A percentile compares a stretch with the other conserved stretches of the same genome.
Evolutionary conservation across 2,329 filamentous ascomycete species (phyloP).

Genomic region (Cercospora sp.): DNA sequence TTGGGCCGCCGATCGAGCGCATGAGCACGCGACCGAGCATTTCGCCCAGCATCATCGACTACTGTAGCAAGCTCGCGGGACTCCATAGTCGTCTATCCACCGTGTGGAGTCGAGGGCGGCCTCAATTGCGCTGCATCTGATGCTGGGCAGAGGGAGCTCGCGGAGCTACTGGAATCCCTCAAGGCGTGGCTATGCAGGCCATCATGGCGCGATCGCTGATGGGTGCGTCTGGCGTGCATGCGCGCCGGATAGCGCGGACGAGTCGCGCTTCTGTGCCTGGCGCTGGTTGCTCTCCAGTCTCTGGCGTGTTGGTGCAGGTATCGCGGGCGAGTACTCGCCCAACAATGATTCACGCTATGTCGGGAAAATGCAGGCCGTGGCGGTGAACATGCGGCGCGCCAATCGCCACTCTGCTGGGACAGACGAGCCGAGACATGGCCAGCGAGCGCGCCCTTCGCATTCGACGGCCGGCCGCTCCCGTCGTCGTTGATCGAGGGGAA

Average conservation of each 20-base stretch:
- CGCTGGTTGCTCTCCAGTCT: not conserved
- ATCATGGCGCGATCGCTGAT: slow-evolving; percentile 11
- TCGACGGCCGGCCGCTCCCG: not conserved
- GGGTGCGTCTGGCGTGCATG: slow-evolving; percentile 1
- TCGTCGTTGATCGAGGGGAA: not conserved
- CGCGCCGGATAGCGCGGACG: slow-evolving; percentile 6
- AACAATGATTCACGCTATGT: not conserved
- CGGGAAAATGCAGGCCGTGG: not conserved
- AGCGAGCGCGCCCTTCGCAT: not conserved
- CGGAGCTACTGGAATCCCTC: not conserved
- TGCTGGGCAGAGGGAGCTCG: not conserved
- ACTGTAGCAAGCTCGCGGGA: not conserved
- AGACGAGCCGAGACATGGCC: not conserved
- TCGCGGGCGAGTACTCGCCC: not conserved
- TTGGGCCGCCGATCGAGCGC: not conserved
- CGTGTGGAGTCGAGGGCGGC: not conserved
- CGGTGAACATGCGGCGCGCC: not conserved
- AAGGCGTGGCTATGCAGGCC: slow-evolving; percentile 2
- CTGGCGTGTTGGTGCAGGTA: slow-evolving; percentile 11
- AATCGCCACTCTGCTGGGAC: not conserved
- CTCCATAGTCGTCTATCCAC: not conserved
- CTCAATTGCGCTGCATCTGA: not conserved
- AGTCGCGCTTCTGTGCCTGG: slow-evolving; percentile 7
- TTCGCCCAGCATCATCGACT: not conserved
- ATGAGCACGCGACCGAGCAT: not conserved